A percentile compares a stretch with the other conserved stretches of the same genome.
Evolutionary conservation across 2,329 filamentous ascomycete species (phyloP).

Genomic region (Sphaerostilbella broomeana): DNA sequence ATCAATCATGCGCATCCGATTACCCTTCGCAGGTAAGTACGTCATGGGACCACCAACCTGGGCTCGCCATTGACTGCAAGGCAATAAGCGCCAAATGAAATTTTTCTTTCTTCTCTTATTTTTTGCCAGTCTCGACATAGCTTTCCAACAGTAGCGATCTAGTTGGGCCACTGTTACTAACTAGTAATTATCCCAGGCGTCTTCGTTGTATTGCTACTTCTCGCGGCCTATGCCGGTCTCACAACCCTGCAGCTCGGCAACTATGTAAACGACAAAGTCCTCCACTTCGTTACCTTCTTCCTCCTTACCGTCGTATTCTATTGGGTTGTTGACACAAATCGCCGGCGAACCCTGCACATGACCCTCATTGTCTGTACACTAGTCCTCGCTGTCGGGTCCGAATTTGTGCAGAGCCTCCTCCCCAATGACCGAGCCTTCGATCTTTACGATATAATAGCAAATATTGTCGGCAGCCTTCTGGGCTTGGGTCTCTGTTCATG

Average conservation of each 20-base stretch:
- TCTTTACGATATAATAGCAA: constrained; percentile 79
- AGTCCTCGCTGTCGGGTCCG: constrained; percentile 63
- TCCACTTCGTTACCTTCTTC: constrained; percentile 88
- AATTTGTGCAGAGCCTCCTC: constrained; percentile 68
- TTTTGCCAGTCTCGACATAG: not conserved
- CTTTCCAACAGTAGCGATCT: not conserved
- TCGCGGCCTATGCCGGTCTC: constrained; percentile 75
- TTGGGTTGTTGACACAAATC: constrained; percentile 90
- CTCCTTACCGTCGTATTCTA: constrained; percentile 82
- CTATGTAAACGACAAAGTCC: constrained; percentile 77
- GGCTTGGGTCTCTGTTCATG: constrained; percentile 71
- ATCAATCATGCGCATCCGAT: constrained; percentile 68
- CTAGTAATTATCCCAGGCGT: constrained; percentile 42
- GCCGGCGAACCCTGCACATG: constrained; percentile 76
- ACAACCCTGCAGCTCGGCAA: constrained; percentile 51
- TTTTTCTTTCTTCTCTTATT: not conserved
- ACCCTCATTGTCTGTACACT: constrained; percentile 76
- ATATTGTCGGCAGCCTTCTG: constrained; percentile 68
- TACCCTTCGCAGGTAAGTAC: constrained; percentile 75
- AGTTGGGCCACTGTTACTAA: not conserved
- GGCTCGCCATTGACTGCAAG: not conserved
- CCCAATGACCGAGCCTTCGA: constrained; percentile 69
- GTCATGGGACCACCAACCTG: constrained; percentile 8
- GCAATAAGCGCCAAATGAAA: not conserved
- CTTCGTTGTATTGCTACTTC: constrained; percentile 63